phyloP scores from a whole-genome alignment of 768 basidiomycete genomes.

The Tylopilus rubrobrunneus region DNA sequence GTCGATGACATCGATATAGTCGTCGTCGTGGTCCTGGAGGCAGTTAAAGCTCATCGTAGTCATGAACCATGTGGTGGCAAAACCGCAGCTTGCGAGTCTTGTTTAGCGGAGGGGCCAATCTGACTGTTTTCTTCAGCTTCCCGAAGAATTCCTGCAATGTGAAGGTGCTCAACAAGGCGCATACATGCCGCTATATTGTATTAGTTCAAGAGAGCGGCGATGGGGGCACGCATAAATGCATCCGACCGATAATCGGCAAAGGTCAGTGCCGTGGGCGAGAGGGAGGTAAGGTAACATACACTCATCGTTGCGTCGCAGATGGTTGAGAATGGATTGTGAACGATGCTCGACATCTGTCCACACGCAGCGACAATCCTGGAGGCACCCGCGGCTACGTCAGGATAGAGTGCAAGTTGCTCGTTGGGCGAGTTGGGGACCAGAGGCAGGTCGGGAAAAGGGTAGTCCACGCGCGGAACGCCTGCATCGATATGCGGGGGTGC shows the following conservation, averaged over 20 bases:
- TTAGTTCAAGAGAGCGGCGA: slow-evolving; percentile 28
- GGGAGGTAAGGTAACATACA: slow-evolving; percentile 37
- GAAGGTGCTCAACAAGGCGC: slow-evolving; percentile 68
- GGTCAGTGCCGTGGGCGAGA: neutral
- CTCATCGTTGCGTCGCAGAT: slow-evolving; percentile 71
- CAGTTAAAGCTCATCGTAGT: too few relatives aligned
- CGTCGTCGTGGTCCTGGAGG: too few relatives aligned
- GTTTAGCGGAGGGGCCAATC: slow-evolving; percentile 32
- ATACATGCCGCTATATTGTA: slow-evolving; percentile 75
- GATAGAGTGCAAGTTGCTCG: slow-evolving; percentile 57
- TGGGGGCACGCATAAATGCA: slow-evolving; percentile 17
- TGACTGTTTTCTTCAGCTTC: slow-evolving; percentile 47
- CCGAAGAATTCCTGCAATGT: slow-evolving; percentile 65
- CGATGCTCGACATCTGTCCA: slow-evolving; percentile 60
- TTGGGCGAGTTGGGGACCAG: slow-evolving; percentile 42
- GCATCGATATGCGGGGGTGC: slow-evolving; percentile 8
- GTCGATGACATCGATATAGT: too few relatives aligned
- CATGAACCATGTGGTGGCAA: too few relatives aligned
- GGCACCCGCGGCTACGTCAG: slow-evolving; percentile 55
- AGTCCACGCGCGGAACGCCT: slow-evolving; percentile 33
- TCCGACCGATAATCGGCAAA: neutral
- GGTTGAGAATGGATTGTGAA: slow-evolving; percentile 66
- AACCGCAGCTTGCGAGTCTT: too few relatives aligned
- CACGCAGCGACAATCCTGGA: slow-evolving; percentile 65
- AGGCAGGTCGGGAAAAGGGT: slow-evolving; percentile 53